Evolutionary conservation across 2,329 filamentous ascomycete genomes (phyloP).

Genomic region (Hypomyces perniciosus): DNA sequence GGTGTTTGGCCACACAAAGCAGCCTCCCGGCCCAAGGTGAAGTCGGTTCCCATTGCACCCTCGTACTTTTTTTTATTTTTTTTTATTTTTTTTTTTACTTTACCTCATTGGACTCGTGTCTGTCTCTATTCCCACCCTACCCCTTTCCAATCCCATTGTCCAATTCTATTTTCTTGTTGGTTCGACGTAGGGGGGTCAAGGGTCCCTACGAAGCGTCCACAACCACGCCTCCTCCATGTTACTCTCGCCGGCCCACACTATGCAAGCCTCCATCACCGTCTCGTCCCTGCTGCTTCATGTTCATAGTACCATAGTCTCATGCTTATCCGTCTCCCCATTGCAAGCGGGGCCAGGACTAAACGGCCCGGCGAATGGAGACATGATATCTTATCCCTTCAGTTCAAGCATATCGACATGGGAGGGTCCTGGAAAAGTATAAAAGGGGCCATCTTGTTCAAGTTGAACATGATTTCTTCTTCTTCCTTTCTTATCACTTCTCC

Average conservation of each 20-base stretch:
- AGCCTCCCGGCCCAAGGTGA: constrained; percentile 1
- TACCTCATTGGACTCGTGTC: constrained; percentile 8
- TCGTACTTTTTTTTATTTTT: constrained; percentile 1
- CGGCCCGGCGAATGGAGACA: constrained; percentile 38
- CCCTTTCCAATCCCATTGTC: constrained; percentile 8
- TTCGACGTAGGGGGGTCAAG: constrained; percentile 1
- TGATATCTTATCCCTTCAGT: constrained; percentile 37
- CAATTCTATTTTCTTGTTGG: constrained; percentile 14
- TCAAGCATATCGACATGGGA: constrained; percentile 30
- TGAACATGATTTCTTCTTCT: constrained; percentile 42
- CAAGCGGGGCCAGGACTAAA: constrained; percentile 36
- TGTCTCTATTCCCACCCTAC: constrained; percentile 20
- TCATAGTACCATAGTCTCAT: constrained; percentile 28
- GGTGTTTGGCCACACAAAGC: constrained; percentile 6
- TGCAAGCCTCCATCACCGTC: constrained; percentile 30
- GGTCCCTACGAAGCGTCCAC: constrained; percentile 15
- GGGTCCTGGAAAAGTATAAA: constrained; percentile 56
- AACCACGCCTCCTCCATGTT: constrained; percentile 18
- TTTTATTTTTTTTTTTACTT: constrained; percentile 11
- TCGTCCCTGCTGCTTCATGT: constrained; percentile 22
- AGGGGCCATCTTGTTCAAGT: constrained; percentile 45
- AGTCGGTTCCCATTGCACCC: constrained; percentile 10
- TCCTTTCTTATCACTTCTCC: constrained; percentile 40
- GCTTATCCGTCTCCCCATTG: constrained; percentile 24
- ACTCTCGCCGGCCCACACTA: constrained; percentile 28